A percentile compares a stretch with the other conserved stretches of the same genome.
phyloP scores from a whole-genome alignment of 805 yeast species.

The Alloascoidea hylecoeti region DNA sequence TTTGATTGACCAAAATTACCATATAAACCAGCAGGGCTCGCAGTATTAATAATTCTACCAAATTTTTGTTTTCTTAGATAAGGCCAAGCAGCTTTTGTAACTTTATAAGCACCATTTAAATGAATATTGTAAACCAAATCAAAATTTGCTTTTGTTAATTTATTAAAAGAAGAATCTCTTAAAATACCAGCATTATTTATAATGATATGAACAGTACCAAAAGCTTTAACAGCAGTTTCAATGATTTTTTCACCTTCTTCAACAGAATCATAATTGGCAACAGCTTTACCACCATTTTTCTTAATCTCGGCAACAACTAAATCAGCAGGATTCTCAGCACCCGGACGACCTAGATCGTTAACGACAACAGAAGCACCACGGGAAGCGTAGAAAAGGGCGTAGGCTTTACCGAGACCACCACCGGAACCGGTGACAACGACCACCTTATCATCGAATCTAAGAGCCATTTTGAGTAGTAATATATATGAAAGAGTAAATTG shows the following conservation, averaged over 20 bases:
- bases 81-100: slow-evolving; percentile 88
- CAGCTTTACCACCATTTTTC: slow-evolving; percentile 70
- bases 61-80: slow-evolving; percentile 68
- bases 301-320: slow-evolving; percentile 72
- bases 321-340: slow-evolving; percentile 80
- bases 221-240: slow-evolving; percentile 71
- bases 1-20: slow-evolving; percentile 97
- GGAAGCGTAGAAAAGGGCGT: slow-evolving; percentile 75
- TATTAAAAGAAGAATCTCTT: slow-evolving; percentile 76
- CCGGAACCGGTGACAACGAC: slow-evolving; percentile 96
- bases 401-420: slow-evolving; percentile 86
- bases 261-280: slow-evolving; percentile 88
- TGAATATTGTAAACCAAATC: slow-evolving; percentile 75
- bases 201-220: slow-evolving; percentile 79
- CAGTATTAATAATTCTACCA: slow-evolving; percentile 87
- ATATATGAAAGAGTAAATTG: too few species aligned
- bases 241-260: slow-evolving; percentile 74
- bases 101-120: slow-evolving; percentile 75
- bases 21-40: slow-evolving; percentile 93
- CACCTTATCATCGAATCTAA: slow-evolving; percentile 66
- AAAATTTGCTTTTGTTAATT: slow-evolving; percentile 75
- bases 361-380: slow-evolving; percentile 94
- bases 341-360: slow-evolving; percentile 87
- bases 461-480: slow-evolving; percentile 15
- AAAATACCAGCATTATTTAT: slow-evolving; percentile 93